Evolutionary conservation across 352 stramenopile genomes (phyloP).

Genomic region (Phytophthora melonis): DNA sequence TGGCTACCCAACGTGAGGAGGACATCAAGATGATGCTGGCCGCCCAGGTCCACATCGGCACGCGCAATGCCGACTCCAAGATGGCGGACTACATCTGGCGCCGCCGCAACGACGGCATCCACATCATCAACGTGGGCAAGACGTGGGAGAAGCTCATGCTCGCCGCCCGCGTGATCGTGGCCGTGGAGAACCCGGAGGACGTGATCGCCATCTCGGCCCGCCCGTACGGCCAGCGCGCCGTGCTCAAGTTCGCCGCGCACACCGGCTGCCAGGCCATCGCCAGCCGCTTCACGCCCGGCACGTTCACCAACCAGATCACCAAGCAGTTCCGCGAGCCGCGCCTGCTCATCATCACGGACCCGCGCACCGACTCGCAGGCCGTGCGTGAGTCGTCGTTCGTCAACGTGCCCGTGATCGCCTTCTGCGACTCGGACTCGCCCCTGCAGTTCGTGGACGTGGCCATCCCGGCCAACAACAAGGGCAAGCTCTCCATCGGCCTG

Average conservation of each 20-base stretch:
- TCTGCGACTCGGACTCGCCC: constrained; percentile 99
- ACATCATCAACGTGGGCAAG: constrained; percentile 99
- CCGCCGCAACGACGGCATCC: constrained; percentile 98
- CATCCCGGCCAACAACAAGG: constrained; percentile 99
- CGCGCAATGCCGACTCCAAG: constrained; percentile 98
- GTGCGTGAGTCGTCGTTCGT: constrained; percentile 99
- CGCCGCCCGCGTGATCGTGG: constrained; percentile 98
- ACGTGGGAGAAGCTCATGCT: constrained; percentile 99
- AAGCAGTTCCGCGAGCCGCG: constrained; percentile 99
- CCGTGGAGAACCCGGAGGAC: constrained; percentile 99
- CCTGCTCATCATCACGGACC: constrained; percentile 99
- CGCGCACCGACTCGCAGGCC: constrained; percentile 97
- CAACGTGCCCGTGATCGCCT: constrained; percentile 99
- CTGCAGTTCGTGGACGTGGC: constrained; percentile 99
- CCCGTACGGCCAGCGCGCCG: constrained; percentile 99
- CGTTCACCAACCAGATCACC: constrained; percentile 99
- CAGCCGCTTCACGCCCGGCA: constrained; percentile 99
- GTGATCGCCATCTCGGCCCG: constrained; percentile 99
- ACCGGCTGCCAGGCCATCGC: constrained; percentile 98
- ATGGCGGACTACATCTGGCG: constrained; percentile 99
- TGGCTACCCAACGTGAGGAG: constrained; percentile 95
- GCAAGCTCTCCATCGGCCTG: constrained; percentile 99
- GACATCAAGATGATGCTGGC: constrained; percentile 99
- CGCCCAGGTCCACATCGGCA: constrained; percentile 99
- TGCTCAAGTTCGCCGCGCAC: constrained; percentile 99